A percentile compares a stretch with the other conserved stretches of the same genome.
phyloP scores from a whole-genome alignment of 2,329 filamentous ascomycete species.

The Colletotrichum coccodes region DNA sequence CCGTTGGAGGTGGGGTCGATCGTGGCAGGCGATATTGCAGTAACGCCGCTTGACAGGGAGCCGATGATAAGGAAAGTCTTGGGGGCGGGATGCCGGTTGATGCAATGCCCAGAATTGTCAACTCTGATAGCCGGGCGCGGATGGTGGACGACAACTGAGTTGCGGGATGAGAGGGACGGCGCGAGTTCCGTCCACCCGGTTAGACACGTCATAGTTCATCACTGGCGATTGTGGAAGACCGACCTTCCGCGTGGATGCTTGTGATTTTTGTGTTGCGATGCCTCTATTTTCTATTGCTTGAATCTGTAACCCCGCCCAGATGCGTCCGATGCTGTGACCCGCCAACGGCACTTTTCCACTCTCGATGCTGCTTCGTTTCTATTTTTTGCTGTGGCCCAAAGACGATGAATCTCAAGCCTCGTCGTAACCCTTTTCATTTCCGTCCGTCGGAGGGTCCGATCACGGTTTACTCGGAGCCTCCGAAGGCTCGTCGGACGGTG shows the following conservation, averaged over 20 bases:
- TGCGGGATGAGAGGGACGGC: background rate
- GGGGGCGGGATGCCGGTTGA: conserved; percentile 5
- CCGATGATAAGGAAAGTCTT: background rate
- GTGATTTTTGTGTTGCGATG: background rate
- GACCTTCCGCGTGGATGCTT: background rate
- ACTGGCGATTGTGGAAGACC: too few relatives aligned
- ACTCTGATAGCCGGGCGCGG: background rate
- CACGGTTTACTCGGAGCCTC: background rate
- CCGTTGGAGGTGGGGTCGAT: background rate
- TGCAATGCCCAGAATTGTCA: background rate
- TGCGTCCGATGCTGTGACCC: background rate
- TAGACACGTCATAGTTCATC: background rate
- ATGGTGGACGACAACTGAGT: background rate
- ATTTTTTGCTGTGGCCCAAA: too few relatives aligned
- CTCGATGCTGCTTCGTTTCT: background rate
- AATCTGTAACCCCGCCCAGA: background rate
- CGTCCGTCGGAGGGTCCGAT: background rate
- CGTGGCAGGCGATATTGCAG: background rate
- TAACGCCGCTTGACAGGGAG: background rate
- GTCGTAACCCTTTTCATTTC: too few relatives aligned
- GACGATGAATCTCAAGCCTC: too few relatives aligned
- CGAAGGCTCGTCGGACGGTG: background rate
- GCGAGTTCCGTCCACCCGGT: background rate
- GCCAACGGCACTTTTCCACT: too few relatives aligned
- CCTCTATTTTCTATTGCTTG: background rate